phyloP scores from a whole-genome alignment of 108 stramenopile genomes.

The Fragilariopsis cylindrus region DNA sequence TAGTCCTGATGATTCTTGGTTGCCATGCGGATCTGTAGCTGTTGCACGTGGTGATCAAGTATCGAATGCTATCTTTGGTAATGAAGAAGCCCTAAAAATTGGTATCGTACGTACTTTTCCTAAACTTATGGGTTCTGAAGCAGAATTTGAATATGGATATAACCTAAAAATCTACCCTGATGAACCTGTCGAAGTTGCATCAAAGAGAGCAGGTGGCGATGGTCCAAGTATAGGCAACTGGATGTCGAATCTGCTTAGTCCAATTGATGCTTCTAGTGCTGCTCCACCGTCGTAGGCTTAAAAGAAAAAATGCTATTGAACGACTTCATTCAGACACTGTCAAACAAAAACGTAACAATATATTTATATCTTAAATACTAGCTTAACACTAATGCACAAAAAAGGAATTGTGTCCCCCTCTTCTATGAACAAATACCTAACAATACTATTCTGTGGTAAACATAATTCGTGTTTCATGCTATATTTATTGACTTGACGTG shows the following conservation, averaged over 20 bases:
- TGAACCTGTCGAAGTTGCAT: conserved; percentile 84
- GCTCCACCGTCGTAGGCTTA: background rate
- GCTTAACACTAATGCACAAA: no score
- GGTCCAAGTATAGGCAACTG: conserved; percentile 82
- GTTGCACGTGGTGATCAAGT: conserved; percentile 84
- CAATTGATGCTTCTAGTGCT: conserved; percentile 61
- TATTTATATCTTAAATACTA: no score
- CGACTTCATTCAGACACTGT: background rate
- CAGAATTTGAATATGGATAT: conserved; percentile 86
- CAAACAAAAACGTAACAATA: background rate
- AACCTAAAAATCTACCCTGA: conserved; percentile 88
- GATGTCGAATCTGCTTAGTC: conserved; percentile 75
- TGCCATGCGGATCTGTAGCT: conserved; percentile 79
- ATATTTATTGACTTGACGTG: no score
- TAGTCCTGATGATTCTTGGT: conserved; percentile 72
- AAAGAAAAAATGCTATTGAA: background rate
- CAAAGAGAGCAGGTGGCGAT: conserved; percentile 33
- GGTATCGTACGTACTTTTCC: conserved; percentile 75
- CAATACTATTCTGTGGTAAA: no score
- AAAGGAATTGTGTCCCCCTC: no score
- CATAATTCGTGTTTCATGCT: no score
- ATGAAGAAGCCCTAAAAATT: conserved; percentile 62
- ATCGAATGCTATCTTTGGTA: conserved; percentile 76
- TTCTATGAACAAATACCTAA: no score
- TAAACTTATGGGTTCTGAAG: conserved; percentile 65